Percentiles rank a stretch among this genome's conserved stretches.
These are phyloP conservation scores for Immersiella caudata DNA, from an alignment of 495 filamentous ascomycete species.

Conservation along the genomic window DNA sequence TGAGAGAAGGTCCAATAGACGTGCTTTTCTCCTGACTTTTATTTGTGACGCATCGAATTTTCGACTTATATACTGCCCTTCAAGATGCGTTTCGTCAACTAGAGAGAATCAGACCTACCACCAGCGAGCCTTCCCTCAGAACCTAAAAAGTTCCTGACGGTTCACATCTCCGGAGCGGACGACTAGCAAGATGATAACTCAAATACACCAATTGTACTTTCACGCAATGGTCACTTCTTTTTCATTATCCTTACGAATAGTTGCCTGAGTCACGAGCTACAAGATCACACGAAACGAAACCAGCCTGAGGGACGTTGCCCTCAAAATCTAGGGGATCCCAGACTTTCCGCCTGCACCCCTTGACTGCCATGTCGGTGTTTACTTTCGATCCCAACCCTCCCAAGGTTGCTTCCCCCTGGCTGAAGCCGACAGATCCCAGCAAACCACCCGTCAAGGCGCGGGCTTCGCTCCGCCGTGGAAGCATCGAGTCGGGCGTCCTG, in stretches of 20 bases:
- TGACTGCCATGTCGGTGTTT: conserved; percentile 78
- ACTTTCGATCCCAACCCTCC: conserved; percentile 90
- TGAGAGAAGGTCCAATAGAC: neutral
- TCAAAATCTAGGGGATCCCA: neutral
- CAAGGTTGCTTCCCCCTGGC: conserved; percentile 88
- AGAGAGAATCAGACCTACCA: conserved; percentile 12
- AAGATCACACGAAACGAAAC: neutral
- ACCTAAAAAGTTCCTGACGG: conserved; percentile 5
- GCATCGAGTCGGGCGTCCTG: conserved; percentile 53
- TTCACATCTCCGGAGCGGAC: conserved; percentile 17
- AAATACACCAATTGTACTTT: conserved; percentile 48
- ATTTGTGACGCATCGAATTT: conserved; percentile 1
- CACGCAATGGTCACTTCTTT: conserved; percentile 31
- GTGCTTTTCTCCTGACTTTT: neutral
- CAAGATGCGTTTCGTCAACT: conserved; percentile 25
- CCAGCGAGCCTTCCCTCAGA: conserved; percentile 2
- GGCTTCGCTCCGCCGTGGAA: conserved; percentile 34
- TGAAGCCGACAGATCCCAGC: conserved; percentile 50
- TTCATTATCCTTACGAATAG: conserved; percentile 27
- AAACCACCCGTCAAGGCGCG: conserved; percentile 34
- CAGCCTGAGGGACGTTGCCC: neutral
- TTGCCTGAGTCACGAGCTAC: neutral
- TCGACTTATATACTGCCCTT: neutral
- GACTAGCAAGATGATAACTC: conserved; percentile 62
- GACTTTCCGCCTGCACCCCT: neutral